A percentile compares a stretch with the other conserved stretches of the same genome.
Conservation (phyloP, 2,329 filamentous ascomycete species). For the Chaetomium sp. region DNA sequence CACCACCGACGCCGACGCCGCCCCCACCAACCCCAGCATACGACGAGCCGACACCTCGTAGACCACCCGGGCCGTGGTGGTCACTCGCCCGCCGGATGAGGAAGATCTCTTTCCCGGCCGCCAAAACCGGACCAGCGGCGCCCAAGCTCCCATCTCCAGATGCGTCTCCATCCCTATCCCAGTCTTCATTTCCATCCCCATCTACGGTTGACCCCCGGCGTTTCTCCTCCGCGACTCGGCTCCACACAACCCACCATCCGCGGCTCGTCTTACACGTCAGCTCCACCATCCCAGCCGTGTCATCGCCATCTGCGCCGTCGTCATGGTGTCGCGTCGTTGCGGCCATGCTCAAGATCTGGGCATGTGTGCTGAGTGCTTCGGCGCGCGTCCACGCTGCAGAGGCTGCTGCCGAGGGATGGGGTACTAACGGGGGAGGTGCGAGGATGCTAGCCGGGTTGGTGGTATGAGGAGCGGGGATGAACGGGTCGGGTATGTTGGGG, state of each 20-base stretch:
- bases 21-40: neutral
- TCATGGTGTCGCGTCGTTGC: conserved; percentile 32
- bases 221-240: conserved; percentile 39
- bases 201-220: neutral
- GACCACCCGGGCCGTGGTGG: conserved; percentile 32
- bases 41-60: conserved; percentile 29
- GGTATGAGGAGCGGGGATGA: conserved; percentile 9
- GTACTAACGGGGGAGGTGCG: neutral
- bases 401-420: neutral
- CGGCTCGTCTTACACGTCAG: conserved; percentile 59
- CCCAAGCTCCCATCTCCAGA: neutral
- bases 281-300: conserved; percentile 42
- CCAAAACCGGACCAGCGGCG: neutral
- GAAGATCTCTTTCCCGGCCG: conserved; percentile 52
- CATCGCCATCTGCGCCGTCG: conserved; percentile 21
- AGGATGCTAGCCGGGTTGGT: neutral
- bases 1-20: conserved; percentile 7
- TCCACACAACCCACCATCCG: conserved; percentile 67
- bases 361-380: conserved; percentile 60
- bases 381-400: conserved; percentile 46
- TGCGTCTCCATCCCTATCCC: neutral
- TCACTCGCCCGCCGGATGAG: conserved; percentile 56
- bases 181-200: conserved; percentile 8
- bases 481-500: conserved; percentile 55
- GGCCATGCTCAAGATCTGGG: conserved; percentile 55